phyloP scores from a whole-genome alignment of 371 early-diverging fungal genomes.

The Zychaea mexicana region DNA sequence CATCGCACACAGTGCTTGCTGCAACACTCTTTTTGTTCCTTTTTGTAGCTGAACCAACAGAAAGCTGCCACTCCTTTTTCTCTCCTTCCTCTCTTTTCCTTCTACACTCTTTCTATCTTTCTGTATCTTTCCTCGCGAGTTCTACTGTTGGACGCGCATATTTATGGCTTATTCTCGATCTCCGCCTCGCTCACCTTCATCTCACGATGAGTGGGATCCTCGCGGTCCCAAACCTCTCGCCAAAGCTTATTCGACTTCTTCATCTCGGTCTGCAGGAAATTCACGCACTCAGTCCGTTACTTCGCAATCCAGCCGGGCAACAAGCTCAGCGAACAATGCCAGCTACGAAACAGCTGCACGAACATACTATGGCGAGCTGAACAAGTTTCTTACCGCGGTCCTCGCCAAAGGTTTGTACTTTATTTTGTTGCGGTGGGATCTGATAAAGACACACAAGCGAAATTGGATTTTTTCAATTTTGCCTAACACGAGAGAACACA shows the following conservation, averaged over 20 bases:
- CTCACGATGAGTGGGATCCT: slow-evolving; percentile 37
- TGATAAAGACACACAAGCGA: too few relatives aligned
- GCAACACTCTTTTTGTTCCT: background rate
- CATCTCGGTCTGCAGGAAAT: slow-evolving; percentile 29
- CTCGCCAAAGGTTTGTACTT: slow-evolving; percentile 45
- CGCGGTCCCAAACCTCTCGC: slow-evolving; percentile 24
- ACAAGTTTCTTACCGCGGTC: slow-evolving; percentile 30
- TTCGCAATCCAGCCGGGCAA: slow-evolving; percentile 34
- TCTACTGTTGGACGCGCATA: background rate
- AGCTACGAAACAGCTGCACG: slow-evolving; percentile 39
- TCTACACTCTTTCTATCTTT: background rate
- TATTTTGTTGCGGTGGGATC: background rate
- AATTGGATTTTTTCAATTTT: too few relatives aligned
- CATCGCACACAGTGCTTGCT: too few relatives aligned
- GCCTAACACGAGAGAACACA: too few relatives aligned
- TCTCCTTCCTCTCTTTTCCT: background rate
- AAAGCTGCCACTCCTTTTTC: too few relatives aligned
- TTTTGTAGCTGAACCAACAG: background rate
- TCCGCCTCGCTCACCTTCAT: slow-evolving; percentile 30
- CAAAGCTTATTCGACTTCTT: slow-evolving; percentile 20
- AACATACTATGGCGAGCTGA: slow-evolving; percentile 40
- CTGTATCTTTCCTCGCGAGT: slow-evolving; percentile 3
- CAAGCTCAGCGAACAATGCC: slow-evolving; percentile 20
- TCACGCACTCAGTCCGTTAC: slow-evolving; percentile 40
- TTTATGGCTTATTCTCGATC: slow-evolving; percentile 35